Base-by-base conservation (phyloP, 176 grass and related monocot genomes). In the Luzula sylvatica region DNA sequence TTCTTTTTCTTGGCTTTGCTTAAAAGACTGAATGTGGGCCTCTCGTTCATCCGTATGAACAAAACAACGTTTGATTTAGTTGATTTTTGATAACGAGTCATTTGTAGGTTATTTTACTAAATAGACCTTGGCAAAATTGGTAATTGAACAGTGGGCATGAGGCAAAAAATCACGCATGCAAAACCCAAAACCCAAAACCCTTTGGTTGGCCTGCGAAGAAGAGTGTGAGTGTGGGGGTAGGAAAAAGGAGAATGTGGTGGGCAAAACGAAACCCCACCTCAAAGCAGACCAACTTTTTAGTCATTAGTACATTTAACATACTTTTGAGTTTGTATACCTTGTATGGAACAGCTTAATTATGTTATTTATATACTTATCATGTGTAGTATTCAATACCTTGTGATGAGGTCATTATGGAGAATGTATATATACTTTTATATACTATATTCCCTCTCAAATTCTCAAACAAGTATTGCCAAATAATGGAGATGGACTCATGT, bases 361-460 rank as follows among this genome's bases (percentile, higher is more conserved):
- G 30, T 35, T 7, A 35, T n/a, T n/a, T n/a, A n/a, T n/a, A n/a
- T n/a, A n/a, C n/a, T 35, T 35, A 35, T 35, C 30, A 7, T 35
- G 30, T 9, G 9, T 49, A 64, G 42, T 23, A 64, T 49, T 64
- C 58, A 63, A 63, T 63, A 49, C 28, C 59, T 30, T 64, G 23
- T 64, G 15, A 64, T 64, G 29, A 49, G 43, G 59, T 64, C 43
- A 64, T 49, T 35, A 64, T 64, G 43, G 59, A 49, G 59, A 24
- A 64, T 29, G 43, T 63, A 23, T 60, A 35, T 19, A 54, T 54
- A 56, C 38, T 16, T 61, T 62, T 21, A 41, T 63, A 63, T 63
- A 41, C n/a, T n/a, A 7, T 35, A 35, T 27, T 45, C 20, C 23
- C 42, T 8, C 41, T 60, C 23, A 24, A 35, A 42, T 60, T 11